Base-by-base conservation (phyloP, 805 yeast genomes). In the Lipomyces orientalis region DNA sequence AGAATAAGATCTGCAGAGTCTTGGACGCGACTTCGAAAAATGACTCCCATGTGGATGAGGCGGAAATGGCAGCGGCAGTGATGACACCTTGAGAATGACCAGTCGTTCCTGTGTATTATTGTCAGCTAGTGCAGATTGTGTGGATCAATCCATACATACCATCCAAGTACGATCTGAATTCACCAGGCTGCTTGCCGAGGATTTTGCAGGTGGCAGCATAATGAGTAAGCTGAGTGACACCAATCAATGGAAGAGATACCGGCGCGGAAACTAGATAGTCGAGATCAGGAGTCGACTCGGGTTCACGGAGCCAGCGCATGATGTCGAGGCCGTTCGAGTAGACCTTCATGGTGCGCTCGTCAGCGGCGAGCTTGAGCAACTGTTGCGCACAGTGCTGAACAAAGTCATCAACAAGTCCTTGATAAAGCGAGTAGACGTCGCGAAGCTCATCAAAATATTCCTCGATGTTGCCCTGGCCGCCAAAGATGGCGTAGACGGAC, bases 401-500 rank as follows among this genome's bases (percentile, higher is more conserved):
- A 74, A 94, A 87, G 74, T 90, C 94, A 31, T 84, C 79, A 64
- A 93, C 82, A 70, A 94, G 83, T 34, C 91, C 90, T 72, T 88
- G 84, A 83, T 95, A 95, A 67, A 88, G 84, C 71, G 86, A 82
- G 83, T 90, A 89, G 67, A 93, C 79, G 72, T 92, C 96, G 79
- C 97, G 88, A 78, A 95, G 86, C 83, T 95, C 99, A 78, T 93
- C 97, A 75, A 95, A 95, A 83, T 92, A 95, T 79, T 95, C 98
- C 78, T 95, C 98, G 62, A 97, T 89, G 83, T 92, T 94, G 81
- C 99, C 99, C 83, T 95, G 99, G 76, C 99, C 99, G 78, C 99
- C 99, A 76, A 94, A 95, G 73, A 95, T 88, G 71, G 98, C 97
- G 68, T 85, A 87, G 65, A 93, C 80, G 68, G 84, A 82, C 57